Base-by-base conservation (phyloP, 352 stramenopile genomes). In the Globisporangium paroecandrum region DNA sequence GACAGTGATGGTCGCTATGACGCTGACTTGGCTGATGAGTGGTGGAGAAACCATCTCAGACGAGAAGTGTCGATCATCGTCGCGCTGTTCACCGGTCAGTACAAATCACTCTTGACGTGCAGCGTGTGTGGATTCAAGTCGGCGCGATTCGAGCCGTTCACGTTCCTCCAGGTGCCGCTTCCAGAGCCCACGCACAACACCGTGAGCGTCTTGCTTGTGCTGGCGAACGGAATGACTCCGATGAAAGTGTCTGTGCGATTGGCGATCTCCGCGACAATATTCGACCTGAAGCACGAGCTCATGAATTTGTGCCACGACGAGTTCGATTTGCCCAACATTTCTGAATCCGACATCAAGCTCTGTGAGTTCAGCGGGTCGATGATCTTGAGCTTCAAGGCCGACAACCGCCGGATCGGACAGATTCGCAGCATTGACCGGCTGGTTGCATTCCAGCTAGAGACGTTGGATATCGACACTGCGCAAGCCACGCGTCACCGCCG, bases 71-170 rank as follows among this genome's bases (percentile, higher is more conserved):
- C 93, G 10, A 98, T 99, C 63, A 97, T 99, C 58, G 97, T 99
- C 18, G 97, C 97, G n/a, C 82, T 99, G 4, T 99, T 99, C 72
- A 98, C 94, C 9, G 98, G 98, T 0, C 98, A 99, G 81, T 99
- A 99, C 83, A 99, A 99, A 74, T 98, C 93, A 66, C 82, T 98
- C 25, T 73, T 99, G 27, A 98, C 91, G 32, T 99, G 98, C 74
- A 94, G 89, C 62, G 83, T 89, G 22, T 99, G 98, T 70, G 91
- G 91, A 13, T 99, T 99, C 72, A 97, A 93, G 70, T 97, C 83
- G 15, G 89, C 90, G 25, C 87, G 93, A 13, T 98, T 98, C 62
- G 95, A 98, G 66, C 89, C 94, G 5, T 98, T 98, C 62, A 98
- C 89, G 18, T 95, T 96, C 41, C 65, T 97, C 3, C 84, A 95